Percentiles rank a stretch among this genome's conserved stretches.
Evolutionary conservation across 2,329 filamentous ascomycete species (phyloP).

Genomic region (Alternaria sp.): DNA sequence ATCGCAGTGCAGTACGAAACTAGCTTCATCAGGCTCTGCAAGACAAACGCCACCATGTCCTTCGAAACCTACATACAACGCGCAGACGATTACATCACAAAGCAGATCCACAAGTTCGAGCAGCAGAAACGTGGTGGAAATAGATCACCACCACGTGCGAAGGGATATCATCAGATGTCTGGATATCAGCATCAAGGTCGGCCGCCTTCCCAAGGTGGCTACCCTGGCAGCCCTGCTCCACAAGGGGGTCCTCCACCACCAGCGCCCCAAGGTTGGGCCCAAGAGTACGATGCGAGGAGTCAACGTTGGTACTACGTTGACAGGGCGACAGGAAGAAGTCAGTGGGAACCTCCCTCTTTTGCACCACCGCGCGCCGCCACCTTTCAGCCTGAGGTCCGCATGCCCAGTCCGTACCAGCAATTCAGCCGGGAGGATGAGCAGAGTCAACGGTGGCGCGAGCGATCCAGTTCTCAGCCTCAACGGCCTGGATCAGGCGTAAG

Average conservation of each 20-base stretch:
- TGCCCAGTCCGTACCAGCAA: conserved; percentile 5
- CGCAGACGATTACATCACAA: conserved; percentile 27
- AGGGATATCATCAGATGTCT: conserved; percentile 19
- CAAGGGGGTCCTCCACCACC: conserved; percentile 21
- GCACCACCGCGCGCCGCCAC: conserved; percentile 6
- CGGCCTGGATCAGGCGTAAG: conserved; percentile 1
- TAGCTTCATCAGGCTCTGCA: neutral
- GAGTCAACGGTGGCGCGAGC: neutral
- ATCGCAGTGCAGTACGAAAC: neutral
- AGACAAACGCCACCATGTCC: conserved; percentile 14
- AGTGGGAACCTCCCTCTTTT: conserved; percentile 63
- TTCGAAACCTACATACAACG: conserved; percentile 27
- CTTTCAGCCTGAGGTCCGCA: conserved; percentile 8
- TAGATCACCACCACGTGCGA: conserved; percentile 15
- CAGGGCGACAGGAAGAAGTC: conserved; percentile 65
- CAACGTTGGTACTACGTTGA: conserved; percentile 73
- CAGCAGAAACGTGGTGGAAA: conserved; percentile 21
- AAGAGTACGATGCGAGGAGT: conserved; percentile 67
- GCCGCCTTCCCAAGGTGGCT: conserved; percentile 10
- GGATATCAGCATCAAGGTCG: conserved; percentile 3
- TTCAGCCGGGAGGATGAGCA: conserved; percentile 4
- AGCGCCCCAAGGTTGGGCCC: conserved; percentile 62
- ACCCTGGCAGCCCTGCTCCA: conserved; percentile 11
- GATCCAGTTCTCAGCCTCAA: conserved; percentile 16
- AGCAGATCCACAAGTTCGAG: conserved; percentile 31